A percentile compares a stretch with the other conserved stretches of the same genome.
Conservation (phyloP, 1,284 basidiomycete species). For the Butyriboletus appendiculatus region DNA sequence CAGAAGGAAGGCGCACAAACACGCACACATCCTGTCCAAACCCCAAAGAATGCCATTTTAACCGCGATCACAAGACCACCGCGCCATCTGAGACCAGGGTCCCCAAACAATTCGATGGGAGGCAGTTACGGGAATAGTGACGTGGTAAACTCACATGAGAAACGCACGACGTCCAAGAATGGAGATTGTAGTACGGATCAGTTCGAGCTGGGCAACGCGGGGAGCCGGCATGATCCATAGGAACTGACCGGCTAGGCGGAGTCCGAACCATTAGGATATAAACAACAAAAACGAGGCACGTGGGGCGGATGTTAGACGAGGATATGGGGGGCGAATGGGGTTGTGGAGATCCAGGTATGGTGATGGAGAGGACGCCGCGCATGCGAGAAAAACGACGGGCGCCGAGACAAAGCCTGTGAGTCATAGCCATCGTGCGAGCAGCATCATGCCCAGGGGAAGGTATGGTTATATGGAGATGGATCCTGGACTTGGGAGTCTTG, state of each 20-base stretch:
- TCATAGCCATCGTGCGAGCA: not conserved
- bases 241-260: constrained; percentile 11
- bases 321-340: not conserved
- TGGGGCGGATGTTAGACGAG: not conserved
- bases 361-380: not conserved
- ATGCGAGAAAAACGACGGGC: not conserved
- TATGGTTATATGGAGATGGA: not conserved
- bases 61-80: not conserved
- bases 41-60: not conserved
- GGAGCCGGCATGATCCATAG: not conserved
- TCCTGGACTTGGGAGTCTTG: not conserved
- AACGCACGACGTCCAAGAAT: not conserved
- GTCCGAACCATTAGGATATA: constrained; percentile 8
- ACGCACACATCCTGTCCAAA: constrained; percentile 19
- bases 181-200: not conserved
- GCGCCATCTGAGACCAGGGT: not conserved
- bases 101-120: not conserved
- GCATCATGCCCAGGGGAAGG: not conserved
- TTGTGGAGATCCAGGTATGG: not conserved
- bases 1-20: constrained; percentile 19
- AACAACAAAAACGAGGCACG: not conserved
- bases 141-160: constrained; percentile 12
- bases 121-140: not conserved
- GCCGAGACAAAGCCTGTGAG: not conserved
- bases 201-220: constrained; percentile 1